phyloP scores from a whole-genome alignment of 192 early-diverging fungal genomes.

The Neocallimastix lanati region DNA sequence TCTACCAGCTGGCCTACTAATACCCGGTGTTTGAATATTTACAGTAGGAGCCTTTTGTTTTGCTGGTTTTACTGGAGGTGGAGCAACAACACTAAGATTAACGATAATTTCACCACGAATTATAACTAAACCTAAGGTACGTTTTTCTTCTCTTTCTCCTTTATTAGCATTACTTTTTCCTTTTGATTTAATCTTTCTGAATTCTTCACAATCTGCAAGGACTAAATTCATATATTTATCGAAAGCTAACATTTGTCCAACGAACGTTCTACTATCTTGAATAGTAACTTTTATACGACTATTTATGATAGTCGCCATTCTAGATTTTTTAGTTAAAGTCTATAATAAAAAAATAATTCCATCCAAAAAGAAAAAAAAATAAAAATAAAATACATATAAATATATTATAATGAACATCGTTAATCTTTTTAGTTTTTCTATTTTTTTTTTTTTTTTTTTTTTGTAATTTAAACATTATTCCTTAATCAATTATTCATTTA shows the following conservation, averaged over 20 bases:
- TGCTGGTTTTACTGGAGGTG: constrained; percentile 48
- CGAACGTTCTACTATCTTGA: constrained; percentile 72
- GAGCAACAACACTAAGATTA: constrained; percentile 72
- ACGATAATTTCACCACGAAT: constrained; percentile 85
- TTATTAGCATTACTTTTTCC: constrained; percentile 17
- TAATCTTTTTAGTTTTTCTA: no score
- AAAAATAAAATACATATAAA: no score
- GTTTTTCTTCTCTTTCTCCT: constrained; percentile 62
- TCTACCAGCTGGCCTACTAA: constrained; percentile 50
- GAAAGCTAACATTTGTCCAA: constrained; percentile 97
- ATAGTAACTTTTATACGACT: constrained; percentile 63
- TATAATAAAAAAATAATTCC: background rate
- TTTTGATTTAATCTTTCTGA: constrained; percentile 72
- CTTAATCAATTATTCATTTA: no score
- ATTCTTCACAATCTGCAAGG: constrained; percentile 92
- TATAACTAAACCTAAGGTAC: constrained; percentile 82
- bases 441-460: no score
- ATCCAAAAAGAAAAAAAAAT: no score
- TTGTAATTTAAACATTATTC: no score
- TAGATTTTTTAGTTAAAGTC: background rate
- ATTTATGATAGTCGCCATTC: background rate
- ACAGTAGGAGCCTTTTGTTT: constrained; percentile 7
- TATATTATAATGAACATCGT: no score
- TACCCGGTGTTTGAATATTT: constrained; percentile 10
- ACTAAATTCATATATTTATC: constrained; percentile 99